Percentiles rank a stretch among this genome's conserved stretches.
These are phyloP conservation scores for Eutrema japonicum DNA, from an alignment of 345 rosid species.

Conservation along the genomic window DNA sequence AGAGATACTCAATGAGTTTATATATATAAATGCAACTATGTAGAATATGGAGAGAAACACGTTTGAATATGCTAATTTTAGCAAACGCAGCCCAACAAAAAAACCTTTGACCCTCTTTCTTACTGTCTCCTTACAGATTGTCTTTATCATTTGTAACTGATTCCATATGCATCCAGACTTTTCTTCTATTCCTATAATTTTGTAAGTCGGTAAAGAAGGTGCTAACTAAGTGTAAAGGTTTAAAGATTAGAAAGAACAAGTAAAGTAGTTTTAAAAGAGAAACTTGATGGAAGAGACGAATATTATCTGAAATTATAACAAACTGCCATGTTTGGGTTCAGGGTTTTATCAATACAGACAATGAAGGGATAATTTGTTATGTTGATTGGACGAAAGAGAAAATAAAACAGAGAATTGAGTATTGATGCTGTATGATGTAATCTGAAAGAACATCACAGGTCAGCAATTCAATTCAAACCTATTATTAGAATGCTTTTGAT, in stretches of 20 bases:
- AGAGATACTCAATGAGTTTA: conserved; percentile 24
- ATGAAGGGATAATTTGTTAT: background rate
- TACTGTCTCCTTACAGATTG: background rate
- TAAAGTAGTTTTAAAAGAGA: background rate
- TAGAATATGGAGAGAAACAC: conserved; percentile 9
- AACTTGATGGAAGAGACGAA: background rate
- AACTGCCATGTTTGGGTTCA: conserved; percentile 18
- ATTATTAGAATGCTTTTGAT: conserved; percentile 33
- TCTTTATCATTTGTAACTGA: conserved; percentile 1
- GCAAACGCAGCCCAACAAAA: conserved; percentile 12
- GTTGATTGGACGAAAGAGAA: conserved; percentile 14
- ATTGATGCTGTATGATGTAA: conserved; percentile 27
- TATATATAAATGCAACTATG: conserved; percentile 24
- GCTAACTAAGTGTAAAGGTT: background rate
- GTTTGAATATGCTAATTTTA: conserved; percentile 38
- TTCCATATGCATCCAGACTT: background rate
- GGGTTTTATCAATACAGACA: conserved; percentile 22
- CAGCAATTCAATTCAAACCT: conserved; percentile 38
- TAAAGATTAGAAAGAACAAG: background rate
- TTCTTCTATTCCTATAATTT: background rate
- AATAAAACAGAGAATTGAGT: conserved; percentile 20
- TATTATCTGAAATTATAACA: conserved; percentile 6
- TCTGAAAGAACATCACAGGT: conserved; percentile 34
- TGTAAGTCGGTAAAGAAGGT: background rate
- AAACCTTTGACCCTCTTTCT: background rate